A percentile compares a stretch with the other conserved stretches of the same genome.
These are phyloP conservation scores for Pleurotus pulmonarius DNA, from an alignment of 768 basidiomycete species.

Conservation along the genomic window DNA sequence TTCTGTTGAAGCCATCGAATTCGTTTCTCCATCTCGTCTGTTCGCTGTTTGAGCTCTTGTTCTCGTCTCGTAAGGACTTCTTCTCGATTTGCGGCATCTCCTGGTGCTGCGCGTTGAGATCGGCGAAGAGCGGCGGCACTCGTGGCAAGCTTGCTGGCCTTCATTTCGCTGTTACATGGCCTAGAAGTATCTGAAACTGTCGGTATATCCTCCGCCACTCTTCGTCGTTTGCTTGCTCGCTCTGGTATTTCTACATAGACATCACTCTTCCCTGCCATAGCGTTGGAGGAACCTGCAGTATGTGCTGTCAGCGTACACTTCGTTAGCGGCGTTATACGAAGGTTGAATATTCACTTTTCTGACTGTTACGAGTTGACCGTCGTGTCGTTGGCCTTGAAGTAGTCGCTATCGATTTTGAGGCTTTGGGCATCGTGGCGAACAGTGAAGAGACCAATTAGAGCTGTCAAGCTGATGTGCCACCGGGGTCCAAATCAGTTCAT, in stretches of 20 bases:
- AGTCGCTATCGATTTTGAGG: slow-evolving; percentile 5
- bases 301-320: not conserved
- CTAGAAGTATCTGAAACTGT: slow-evolving; percentile 1
- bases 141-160: slow-evolving; percentile 5
- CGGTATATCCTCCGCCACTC: not conserved
- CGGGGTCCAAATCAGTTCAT: slow-evolving; percentile 14
- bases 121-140: slow-evolving; percentile 28
- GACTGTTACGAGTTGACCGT: slow-evolving; percentile 12
- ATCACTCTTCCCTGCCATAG: slow-evolving; percentile 11
- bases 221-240: slow-evolving; percentile 9
- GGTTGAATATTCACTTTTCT: slow-evolving; percentile 7
- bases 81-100: slow-evolving; percentile 36
- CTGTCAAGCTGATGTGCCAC: not conserved
- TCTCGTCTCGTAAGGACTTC: slow-evolving; percentile 32
- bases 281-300: not conserved
- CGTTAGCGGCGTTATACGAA: not conserved
- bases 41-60: slow-evolving; percentile 32
- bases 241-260: slow-evolving; percentile 17
- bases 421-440: slow-evolving; percentile 14
- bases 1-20: slow-evolving; percentile 30
- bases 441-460: slow-evolving; percentile 9
- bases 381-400: slow-evolving; percentile 8
- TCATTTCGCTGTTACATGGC: not conserved
- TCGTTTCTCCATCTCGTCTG: slow-evolving; percentile 37
- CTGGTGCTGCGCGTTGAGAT: slow-evolving; percentile 34